A percentile compares a stretch with the other conserved stretches of the same genome.
Conservation (phyloP, 2,329 filamentous ascomycete genomes). For the Aspergillus clavatus region DNA sequence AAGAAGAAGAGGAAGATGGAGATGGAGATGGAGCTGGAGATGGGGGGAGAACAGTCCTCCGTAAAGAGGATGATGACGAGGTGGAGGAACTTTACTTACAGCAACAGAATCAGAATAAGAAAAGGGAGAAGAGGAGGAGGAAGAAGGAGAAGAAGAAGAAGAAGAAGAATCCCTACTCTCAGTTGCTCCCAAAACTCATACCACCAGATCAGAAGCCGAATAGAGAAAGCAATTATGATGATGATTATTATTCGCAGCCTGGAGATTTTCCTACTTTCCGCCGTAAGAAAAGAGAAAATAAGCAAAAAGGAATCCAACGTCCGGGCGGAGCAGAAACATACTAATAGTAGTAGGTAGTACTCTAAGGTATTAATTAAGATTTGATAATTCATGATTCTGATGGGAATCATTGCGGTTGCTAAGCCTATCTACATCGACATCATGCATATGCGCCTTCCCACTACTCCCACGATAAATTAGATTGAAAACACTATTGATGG, state of each 20-base stretch:
- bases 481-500: too few relatives aligned
- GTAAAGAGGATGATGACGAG: too few relatives aligned
- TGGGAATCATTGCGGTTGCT: constrained; percentile 4
- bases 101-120: not conserved
- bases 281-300: constrained; percentile 13
- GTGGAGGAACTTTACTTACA: constrained; percentile 3
- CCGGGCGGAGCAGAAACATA: not conserved
- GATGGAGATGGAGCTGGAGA: constrained; percentile 1
- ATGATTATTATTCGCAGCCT: too few relatives aligned
- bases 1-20: constrained; percentile 6
- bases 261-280: constrained; percentile 10
- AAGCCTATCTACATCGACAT: not conserved
- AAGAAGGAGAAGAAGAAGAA: too few relatives aligned
- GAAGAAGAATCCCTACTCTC: constrained; percentile 4
- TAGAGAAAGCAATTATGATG: too few relatives aligned
- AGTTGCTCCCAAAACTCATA: too few relatives aligned
- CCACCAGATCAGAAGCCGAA: too few relatives aligned
- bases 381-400: not conserved
- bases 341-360: too few relatives aligned
- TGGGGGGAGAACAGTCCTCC: too few relatives aligned
- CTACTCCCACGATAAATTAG: too few relatives aligned
- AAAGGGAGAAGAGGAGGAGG: too few relatives aligned
- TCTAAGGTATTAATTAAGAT: not conserved
- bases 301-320: not conserved
- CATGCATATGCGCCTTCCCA: not conserved